Conservation (phyloP, 1,284 basidiomycete genomes). For the Ganoderma boninense region DNA sequence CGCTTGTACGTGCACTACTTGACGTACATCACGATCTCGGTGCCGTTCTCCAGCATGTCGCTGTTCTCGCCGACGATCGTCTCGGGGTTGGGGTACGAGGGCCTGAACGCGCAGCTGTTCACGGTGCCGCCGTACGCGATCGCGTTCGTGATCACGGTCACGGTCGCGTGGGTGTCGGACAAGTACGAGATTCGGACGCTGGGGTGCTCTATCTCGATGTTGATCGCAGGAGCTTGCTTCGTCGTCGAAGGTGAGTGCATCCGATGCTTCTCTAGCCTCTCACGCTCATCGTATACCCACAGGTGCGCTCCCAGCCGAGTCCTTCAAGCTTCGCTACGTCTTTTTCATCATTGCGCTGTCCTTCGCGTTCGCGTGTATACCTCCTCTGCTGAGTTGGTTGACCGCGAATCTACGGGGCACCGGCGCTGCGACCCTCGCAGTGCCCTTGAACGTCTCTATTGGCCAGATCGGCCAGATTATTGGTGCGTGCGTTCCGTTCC, state of each 20-base stretch:
- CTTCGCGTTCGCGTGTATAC: conserved; percentile 47
- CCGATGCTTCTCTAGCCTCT: not conserved
- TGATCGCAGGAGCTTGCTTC: conserved; percentile 31
- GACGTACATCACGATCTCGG: conserved; percentile 44
- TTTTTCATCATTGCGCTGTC: conserved; percentile 45
- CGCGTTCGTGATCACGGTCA: conserved; percentile 45
- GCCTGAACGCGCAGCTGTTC: conserved; percentile 60
- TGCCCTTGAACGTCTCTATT: conserved; percentile 48
- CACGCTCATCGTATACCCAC: not conserved
- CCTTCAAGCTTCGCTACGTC: conserved; percentile 45
- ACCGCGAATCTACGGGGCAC: conserved; percentile 46
- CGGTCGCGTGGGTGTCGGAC: conserved; percentile 33
- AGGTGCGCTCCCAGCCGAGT: conserved; percentile 42
- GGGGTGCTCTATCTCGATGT: conserved; percentile 27
- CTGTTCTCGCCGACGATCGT: conserved; percentile 49
- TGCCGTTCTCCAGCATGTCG: conserved; percentile 46
- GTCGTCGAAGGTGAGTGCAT: conserved; percentile 29
- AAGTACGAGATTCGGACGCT: conserved; percentile 30
- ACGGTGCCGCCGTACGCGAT: conserved; percentile 63
- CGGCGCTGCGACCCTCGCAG: conserved; percentile 44
- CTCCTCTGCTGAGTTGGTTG: conserved; percentile 49
- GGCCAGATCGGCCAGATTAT: conserved; percentile 49
- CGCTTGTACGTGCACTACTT: conserved; percentile 44
- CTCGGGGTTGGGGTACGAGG: conserved; percentile 52
- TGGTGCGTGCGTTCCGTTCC: conserved; percentile 25